A percentile compares a stretch with the other conserved stretches of the same genome.
These are phyloP conservation scores for Elsinoe fawcettii DNA, from an alignment of 2,329 filamentous ascomycete species.

Conservation along the genomic window DNA sequence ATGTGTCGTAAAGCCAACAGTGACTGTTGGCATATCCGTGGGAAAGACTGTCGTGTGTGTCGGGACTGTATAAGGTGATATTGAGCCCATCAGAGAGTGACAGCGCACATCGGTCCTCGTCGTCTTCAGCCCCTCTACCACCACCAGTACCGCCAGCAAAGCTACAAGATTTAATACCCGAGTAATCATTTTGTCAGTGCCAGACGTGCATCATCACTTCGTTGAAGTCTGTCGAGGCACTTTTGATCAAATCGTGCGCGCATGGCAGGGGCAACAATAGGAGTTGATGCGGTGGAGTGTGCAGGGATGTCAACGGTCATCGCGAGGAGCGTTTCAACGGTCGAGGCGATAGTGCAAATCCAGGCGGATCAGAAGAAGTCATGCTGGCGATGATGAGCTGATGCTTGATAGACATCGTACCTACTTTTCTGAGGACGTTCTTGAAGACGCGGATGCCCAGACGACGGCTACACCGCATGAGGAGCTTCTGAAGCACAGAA, in stretches of 20 bases:
- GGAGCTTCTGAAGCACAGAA: neutral
- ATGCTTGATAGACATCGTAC: neutral
- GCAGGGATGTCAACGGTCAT: conserved; percentile 3
- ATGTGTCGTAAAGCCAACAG: conserved; percentile 7
- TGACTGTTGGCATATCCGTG: neutral
- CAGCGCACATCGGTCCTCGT: conserved; percentile 12
- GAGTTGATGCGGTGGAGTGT: neutral
- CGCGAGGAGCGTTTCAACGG: neutral
- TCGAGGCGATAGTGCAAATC: neutral
- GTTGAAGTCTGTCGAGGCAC: neutral
- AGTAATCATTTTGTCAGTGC: conserved; percentile 1
- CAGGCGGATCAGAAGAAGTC: neutral
- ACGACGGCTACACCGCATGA: neutral
- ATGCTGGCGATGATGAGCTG: neutral
- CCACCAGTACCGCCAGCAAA: neutral
- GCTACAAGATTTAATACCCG: neutral
- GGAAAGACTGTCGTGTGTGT: conserved; percentile 1
- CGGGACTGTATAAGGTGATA: conserved; percentile 5
- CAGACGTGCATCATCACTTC: neutral
- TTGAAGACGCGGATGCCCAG: neutral
- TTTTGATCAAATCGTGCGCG: neutral
- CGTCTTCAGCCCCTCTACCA: neutral
- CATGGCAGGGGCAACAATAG: conserved; percentile 6
- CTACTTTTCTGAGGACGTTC: neutral
- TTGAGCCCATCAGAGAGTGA: neutral